A percentile compares a stretch with the other conserved stretches of the same genome.
These are phyloP conservation scores for Metarhizium guizhouense DNA, from an alignment of 2,329 filamentous ascomycete species.

Conservation along the genomic window DNA sequence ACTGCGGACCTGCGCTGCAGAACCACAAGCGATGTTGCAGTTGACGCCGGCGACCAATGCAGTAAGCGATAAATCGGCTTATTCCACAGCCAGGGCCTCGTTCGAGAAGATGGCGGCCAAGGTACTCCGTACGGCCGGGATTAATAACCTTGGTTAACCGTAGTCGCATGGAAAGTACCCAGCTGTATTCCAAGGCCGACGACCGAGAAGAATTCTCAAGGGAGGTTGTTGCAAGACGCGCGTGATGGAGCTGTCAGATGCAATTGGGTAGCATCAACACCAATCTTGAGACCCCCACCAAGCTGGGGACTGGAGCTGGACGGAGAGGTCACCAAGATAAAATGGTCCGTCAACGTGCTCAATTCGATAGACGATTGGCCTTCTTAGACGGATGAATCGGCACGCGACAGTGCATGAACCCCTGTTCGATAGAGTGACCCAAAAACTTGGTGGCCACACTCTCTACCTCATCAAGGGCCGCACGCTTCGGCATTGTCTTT, in stretches of 20 bases:
- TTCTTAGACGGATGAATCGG: slow-evolving; percentile 6
- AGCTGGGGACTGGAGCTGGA: neutral
- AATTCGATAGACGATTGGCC: slow-evolving; percentile 3
- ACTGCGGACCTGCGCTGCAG: neutral
- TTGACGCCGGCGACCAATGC: neutral
- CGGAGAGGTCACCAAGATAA: neutral
- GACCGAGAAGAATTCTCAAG: neutral
- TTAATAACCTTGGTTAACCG: neutral
- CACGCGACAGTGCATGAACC: slow-evolving; percentile 3
- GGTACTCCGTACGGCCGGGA: neutral
- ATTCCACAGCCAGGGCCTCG: neutral
- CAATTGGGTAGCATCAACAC: neutral
- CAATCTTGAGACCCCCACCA: neutral
- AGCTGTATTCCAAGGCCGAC: too few relatives aligned
- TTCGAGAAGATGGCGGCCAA: neutral
- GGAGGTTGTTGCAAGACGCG: neutral
- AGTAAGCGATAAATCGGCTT: neutral
- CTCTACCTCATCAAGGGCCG: neutral
- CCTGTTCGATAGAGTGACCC: neutral
- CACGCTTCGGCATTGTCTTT: too few relatives aligned
- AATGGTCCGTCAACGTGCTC: slow-evolving; percentile 2
- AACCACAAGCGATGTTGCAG: neutral
- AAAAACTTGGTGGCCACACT: neutral
- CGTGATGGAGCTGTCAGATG: slow-evolving; percentile 1
- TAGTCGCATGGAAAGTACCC: neutral